Base-by-base conservation (phyloP, 2,329 filamentous ascomycete species). In the Pyrenochaeta sp. region DNA sequence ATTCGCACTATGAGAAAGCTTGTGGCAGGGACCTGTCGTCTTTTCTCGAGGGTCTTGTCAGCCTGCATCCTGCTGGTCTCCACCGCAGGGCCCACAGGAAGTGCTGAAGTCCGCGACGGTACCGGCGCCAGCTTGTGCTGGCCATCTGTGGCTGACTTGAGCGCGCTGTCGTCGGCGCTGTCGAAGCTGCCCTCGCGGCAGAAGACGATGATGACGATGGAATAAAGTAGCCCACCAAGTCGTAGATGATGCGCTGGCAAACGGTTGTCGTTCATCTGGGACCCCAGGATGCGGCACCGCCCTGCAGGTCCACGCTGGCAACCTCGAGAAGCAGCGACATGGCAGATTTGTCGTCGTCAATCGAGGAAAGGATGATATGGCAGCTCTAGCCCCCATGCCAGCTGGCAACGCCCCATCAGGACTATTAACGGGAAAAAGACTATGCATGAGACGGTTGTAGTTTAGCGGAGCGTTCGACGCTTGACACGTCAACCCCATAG, bases 371-470 rank as follows among this genome's bases (percentile, higher is more conserved):
- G 50, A 58, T 45, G 67, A 64, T 52, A 68, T 62, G 64, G 58
- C 56, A 56, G 58, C 57, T 62, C 61, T 66, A 64, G 66, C 55
- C 51, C 64, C 62, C 53, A 57, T 77, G 75, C 74, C 75, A 78
- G 74, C 73, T 77, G 76, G 74, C 75, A 73, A 64, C 70, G 72
- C 68, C 68, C 61, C 65, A 65, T 67, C 56, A 67, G 62, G 66
- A 69, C 57, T 62, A 59, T 56, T 56, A 58, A 64, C 56, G 65
- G 72, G 61, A 62, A 64, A 65, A 65, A 68, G 66, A 61, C 46
- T 63, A 69, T 72, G 74, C 69, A 71, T 53, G 51, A 59, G 62
- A 71, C 68, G 55, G 60, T 64, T 67, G 64, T 59, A 71, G 71
- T 69, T 66, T 75, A 76, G 73, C 66, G 68, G 72, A 72, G 61